phyloP scores from a whole-genome alignment of 495 filamentous ascomycete genomes.

The Neurospora sp. region DNA sequence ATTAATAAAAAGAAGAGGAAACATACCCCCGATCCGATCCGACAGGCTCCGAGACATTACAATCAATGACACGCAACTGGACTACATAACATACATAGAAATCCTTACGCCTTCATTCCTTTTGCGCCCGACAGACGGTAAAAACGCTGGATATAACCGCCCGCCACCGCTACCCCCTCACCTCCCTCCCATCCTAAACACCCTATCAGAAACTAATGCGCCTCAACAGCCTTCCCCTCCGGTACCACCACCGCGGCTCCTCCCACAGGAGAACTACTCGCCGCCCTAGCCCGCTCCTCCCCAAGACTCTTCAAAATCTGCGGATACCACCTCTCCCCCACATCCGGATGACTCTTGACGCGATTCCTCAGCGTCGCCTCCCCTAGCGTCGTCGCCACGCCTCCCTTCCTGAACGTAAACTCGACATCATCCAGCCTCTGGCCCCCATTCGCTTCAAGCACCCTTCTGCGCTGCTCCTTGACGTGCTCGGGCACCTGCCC shows the following conservation, averaged over 20 bases:
- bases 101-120: too few species aligned
- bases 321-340: conserved; percentile 78
- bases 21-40: neutral
- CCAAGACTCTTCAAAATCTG: conserved; percentile 47
- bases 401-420: conserved; percentile 63
- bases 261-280: conserved; percentile 6
- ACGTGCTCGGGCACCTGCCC: conserved; percentile 59
- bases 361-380: conserved; percentile 79
- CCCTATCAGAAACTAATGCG: conserved; percentile 8
- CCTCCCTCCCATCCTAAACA: neutral
- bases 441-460: conserved; percentile 40
- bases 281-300: conserved; percentile 33
- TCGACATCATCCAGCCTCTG: conserved; percentile 55
- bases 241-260: conserved; percentile 4
- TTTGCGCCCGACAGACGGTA: neutral
- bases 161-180: neutral
- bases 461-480: conserved; percentile 41
- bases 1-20: neutral
- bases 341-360: conserved; percentile 85
- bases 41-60: neutral
- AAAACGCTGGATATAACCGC: neutral
- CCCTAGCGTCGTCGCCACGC: conserved; percentile 54
- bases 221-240: conserved; percentile 12
- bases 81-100: too few species aligned
- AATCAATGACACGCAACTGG: neutral